Percentiles rank a stretch among this genome's conserved stretches.
Evolutionary conservation across 2,329 filamentous ascomycete genomes (phyloP).

Genomic region (Leptographium procerum): DNA sequence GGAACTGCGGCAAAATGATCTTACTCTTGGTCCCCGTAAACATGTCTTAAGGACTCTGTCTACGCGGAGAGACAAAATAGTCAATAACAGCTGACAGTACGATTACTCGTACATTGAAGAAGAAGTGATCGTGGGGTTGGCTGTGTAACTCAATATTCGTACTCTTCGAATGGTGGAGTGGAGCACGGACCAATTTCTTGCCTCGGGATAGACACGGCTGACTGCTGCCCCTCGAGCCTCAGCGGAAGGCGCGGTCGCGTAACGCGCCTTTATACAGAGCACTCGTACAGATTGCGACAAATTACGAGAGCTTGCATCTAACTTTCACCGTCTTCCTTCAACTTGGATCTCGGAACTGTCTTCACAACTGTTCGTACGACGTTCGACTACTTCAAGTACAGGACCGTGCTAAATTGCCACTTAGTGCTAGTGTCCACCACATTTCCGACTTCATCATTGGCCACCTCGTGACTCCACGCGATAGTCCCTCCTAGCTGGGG

Average conservation of each 20-base stretch:
- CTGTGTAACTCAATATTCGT: no score
- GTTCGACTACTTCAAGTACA: not conserved
- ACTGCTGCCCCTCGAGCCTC: not conserved
- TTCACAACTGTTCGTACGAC: not conserved
- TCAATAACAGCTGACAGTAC: no score
- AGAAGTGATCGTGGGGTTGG: not conserved
- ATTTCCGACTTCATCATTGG: not conserved
- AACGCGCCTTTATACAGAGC: not conserved
- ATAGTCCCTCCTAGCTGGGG: not conserved
- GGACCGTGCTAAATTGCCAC: not conserved
- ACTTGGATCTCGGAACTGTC: not conserved
- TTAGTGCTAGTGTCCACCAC: not conserved
- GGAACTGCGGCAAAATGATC: no score
- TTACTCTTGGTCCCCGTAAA: no score
- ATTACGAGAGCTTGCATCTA: not conserved
- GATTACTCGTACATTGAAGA: no score
- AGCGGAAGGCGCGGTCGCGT: not conserved
- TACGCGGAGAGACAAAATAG: no score
- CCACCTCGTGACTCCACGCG: not conserved
- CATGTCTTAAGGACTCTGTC: no score
- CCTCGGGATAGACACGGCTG: not conserved
- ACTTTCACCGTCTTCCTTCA: not conserved
- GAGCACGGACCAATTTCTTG: not conserved
- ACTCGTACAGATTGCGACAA: not conserved
- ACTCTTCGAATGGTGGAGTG: not conserved